Evolutionary conservation across 202 grass and related monocot genomes (phyloP), one percentile per base, ranked within the genome.

Genomic region (Setaria italica): DNA sequence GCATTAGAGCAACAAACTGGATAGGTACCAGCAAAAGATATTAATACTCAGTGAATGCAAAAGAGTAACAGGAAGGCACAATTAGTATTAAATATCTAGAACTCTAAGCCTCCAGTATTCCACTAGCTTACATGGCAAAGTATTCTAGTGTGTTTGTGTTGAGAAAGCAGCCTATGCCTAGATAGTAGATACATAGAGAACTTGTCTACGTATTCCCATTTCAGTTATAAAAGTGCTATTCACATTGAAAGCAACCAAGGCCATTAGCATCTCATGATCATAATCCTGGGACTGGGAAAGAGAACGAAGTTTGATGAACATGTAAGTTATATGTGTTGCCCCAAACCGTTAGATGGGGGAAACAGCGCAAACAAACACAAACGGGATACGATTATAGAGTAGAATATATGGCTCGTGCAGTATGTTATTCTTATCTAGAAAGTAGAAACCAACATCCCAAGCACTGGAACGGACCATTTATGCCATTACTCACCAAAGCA

Each of bases 401-500:
- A 62, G 2, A 55, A 6, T 1, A 55, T n/a, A 79, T 39, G 11
- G 21, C 53, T 43, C 32, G 49, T 11, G 62, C 11, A 67, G 45
- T 20, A 82, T 29, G 77, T 67, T 70, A 65, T n/a, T 20, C 39
- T 70, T 10, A 39, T 77, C 45, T 14, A 57, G 58, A 60, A 11
- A 60, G 57, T 34, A 42, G 9, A 87, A 76, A 19, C 39, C 21
- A 56, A 77, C 10, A 20, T 65, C 49, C 6, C 4, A 77, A 84
- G 70, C 43, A 74, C 43, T 37, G 29, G 9, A 53, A 29, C 3
- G 9, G 55, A 76, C 10, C 32, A 37, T 5, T 43, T 20, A 15
- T 56, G 11, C n/a, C n/a, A 34, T 15, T 68, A 86, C 91, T 92
- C 83, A 99, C 93, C 86, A 70, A 99, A 99, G 81, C 93, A 99